Percentiles rank a stretch among this genome's conserved stretches.
Conservation (phyloP, 2,329 filamentous ascomycete species). For the Cercospora sp. region DNA sequence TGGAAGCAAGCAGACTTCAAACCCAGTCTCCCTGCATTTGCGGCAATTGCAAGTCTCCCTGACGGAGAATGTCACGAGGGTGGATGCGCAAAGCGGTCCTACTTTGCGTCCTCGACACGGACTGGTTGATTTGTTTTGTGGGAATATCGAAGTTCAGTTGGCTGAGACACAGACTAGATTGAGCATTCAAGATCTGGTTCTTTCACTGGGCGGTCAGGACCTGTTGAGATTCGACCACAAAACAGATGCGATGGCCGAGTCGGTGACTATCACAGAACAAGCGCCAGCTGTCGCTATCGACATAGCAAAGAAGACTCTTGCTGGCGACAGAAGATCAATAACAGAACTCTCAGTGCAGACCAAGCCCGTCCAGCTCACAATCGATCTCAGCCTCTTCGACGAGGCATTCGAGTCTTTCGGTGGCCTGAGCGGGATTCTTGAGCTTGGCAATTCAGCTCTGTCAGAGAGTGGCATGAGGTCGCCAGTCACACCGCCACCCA, state of each 20-base stretch:
- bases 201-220: constrained; percentile 29
- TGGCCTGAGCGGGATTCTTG: constrained; percentile 85
- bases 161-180: neutral
- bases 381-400: constrained; percentile 80
- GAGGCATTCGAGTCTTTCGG: constrained; percentile 88
- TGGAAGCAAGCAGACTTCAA: neutral
- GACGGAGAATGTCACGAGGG: constrained; percentile 1
- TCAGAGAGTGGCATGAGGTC: constrained; percentile 55
- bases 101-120: neutral
- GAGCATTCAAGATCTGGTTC: constrained; percentile 17
- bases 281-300: constrained; percentile 29
- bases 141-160: neutral
- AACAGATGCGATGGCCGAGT: constrained; percentile 15
- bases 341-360: constrained; percentile 64
- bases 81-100: neutral
- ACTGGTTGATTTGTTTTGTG: constrained; percentile 17
- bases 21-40: constrained; percentile 8
- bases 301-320: constrained; percentile 24
- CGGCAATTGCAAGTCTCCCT: constrained; percentile 9
- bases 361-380: constrained; percentile 69
- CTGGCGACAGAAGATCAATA: constrained; percentile 28
- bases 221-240: constrained; percentile 30
- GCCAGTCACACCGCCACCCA: constrained; percentile 41
- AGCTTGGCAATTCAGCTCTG: constrained; percentile 79
- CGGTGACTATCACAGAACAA: constrained; percentile 20